A percentile compares a stretch with the other conserved stretches of the same genome.
Conservation (phyloP, 2,329 filamentous ascomycete genomes). For the Diaporthe aspalathi region DNA sequence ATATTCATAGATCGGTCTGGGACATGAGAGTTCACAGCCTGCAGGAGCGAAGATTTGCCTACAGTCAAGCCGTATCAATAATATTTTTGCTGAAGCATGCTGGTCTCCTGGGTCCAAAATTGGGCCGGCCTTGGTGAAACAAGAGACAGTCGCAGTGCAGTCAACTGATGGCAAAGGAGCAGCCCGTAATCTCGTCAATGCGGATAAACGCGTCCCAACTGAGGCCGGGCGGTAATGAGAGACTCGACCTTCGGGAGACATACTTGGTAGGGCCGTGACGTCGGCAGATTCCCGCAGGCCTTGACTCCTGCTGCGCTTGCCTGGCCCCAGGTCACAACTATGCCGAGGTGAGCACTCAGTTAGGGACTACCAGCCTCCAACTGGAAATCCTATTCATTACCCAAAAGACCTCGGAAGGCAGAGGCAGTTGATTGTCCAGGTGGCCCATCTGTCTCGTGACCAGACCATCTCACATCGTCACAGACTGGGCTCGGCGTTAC, state of each 20-base stretch:
- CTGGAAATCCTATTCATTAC: no score
- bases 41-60: background rate
- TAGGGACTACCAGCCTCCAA: background rate
- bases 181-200: background rate
- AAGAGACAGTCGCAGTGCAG: background rate
- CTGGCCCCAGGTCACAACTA: background rate
- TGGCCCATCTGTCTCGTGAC: background rate
- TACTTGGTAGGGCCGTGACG: background rate
- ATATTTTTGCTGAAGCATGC: background rate
- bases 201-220: background rate
- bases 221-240: no score
- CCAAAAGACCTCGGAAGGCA: no score
- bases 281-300: background rate
- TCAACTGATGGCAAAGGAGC: background rate
- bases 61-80: background rate
- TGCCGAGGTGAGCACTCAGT: no score
- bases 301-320: background rate
- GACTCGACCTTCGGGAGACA: background rate
- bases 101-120: no score
- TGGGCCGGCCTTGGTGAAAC: no score
- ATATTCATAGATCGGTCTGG: background rate
- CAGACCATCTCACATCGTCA: background rate
- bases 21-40: background rate
- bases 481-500: constrained; percentile 16
- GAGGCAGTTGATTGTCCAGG: background rate